Evolutionary conservation across 345 rosid species (phyloP).

Genomic region (Odontarrhena argentea): DNA sequence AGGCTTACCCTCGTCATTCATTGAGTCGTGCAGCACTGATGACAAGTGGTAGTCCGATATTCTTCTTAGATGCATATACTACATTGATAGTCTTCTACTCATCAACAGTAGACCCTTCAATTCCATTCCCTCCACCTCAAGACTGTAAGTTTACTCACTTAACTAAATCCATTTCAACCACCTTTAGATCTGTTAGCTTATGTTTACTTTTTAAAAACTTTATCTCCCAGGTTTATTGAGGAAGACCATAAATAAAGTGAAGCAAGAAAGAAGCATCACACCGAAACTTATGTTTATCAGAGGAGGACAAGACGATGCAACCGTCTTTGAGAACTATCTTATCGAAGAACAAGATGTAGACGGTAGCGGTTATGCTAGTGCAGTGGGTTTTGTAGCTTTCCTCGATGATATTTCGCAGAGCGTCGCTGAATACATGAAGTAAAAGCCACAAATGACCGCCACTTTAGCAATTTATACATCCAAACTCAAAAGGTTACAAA

Average conservation of each 20-base stretch:
- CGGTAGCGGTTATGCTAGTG: slow-evolving; percentile 79
- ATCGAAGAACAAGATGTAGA: slow-evolving; percentile 98
- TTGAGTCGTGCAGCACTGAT: slow-evolving; percentile 87
- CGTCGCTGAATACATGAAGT: slow-evolving; percentile 84
- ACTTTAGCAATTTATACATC: slow-evolving; percentile 6
- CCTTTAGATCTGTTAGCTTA: not conserved
- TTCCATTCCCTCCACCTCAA: slow-evolving; percentile 95
- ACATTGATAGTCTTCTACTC: slow-evolving; percentile 85
- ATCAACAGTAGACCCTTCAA: slow-evolving; percentile 78
- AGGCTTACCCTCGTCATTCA: slow-evolving; percentile 92
- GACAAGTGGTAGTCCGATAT: slow-evolving; percentile 95
- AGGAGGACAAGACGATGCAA: slow-evolving; percentile 85
- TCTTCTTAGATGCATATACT: slow-evolving; percentile 92
- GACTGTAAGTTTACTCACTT: slow-evolving; percentile 64
- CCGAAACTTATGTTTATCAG: slow-evolving; percentile 80
- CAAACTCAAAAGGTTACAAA: not conserved
- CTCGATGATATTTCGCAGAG: slow-evolving; percentile 80
- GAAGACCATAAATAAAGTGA: slow-evolving; percentile 73
- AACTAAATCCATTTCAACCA: slow-evolving; percentile 1
- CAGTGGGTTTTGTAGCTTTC: slow-evolving; percentile 92
- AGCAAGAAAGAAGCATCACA: slow-evolving; percentile 87
- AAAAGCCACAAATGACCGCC: slow-evolving; percentile 18
- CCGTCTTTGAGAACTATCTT: slow-evolving; percentile 80
- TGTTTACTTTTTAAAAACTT: not conserved
- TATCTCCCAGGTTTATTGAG: slow-evolving; percentile 66